A percentile compares a stretch with the other conserved stretches of the same genome.
Evolutionary conservation across 1,284 basidiomycete species (phyloP).

Genomic region (Lignosus rhinocerotis): DNA sequence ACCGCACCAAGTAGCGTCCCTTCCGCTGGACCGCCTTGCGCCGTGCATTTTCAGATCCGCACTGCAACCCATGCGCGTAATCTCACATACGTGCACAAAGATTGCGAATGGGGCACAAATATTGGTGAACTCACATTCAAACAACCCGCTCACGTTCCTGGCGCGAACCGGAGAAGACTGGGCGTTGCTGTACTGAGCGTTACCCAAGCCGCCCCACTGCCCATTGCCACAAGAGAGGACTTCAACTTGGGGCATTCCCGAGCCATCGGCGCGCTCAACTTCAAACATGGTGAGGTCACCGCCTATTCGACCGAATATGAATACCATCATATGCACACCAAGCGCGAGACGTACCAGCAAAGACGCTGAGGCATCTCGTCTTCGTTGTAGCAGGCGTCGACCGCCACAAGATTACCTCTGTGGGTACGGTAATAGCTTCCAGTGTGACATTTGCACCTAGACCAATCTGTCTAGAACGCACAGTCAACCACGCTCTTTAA

Average conservation of each 20-base stretch:
- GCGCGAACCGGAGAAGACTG: constrained; percentile 74
- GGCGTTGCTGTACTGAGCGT: constrained; percentile 75
- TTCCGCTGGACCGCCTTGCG: no score
- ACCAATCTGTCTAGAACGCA: constrained; percentile 69
- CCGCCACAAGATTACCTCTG: constrained; percentile 78
- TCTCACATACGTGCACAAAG: no score
- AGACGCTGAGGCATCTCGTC: constrained; percentile 65
- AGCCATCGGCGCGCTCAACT: constrained; percentile 58
- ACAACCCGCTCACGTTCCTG: constrained; percentile 81
- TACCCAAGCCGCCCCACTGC: constrained; percentile 86
- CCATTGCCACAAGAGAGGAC: constrained; percentile 84
- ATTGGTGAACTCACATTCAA: constrained; percentile 67
- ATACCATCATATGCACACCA: neutral
- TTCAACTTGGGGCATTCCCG: constrained; percentile 54
- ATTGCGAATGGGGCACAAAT: neutral
- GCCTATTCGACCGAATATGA: constrained; percentile 41
- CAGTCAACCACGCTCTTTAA: neutral
- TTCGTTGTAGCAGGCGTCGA: constrained; percentile 53
- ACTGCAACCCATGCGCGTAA: no score
- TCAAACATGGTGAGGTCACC: constrained; percentile 81
- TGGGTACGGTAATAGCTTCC: constrained; percentile 80
- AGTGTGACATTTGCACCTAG: constrained; percentile 71
- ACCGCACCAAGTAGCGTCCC: neutral
- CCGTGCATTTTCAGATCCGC: neutral
- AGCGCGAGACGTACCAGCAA: constrained; percentile 56